Evolutionary conservation across 1,284 basidiomycete species (phyloP).

Genomic region (Microbotryomycetes sp.): DNA sequence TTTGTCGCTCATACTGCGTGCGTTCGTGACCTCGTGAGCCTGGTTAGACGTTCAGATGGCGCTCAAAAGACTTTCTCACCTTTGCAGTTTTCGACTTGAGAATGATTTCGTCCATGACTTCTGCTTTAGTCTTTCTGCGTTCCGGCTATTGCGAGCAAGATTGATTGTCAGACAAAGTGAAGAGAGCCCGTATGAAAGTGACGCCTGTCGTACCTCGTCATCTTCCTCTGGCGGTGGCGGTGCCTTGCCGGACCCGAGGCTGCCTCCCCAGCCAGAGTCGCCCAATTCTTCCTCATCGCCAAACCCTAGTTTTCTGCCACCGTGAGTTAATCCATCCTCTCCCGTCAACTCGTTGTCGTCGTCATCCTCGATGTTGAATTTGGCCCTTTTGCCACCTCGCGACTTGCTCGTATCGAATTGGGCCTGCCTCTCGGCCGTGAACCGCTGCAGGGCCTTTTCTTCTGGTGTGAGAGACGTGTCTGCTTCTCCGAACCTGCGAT

Average conservation of each 20-base stretch:
- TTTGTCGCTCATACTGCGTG: constrained; percentile 69
- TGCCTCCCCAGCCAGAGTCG: constrained; percentile 24
- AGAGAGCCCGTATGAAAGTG: not conserved
- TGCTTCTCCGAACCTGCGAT: constrained; percentile 93
- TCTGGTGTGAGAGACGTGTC: constrained; percentile 84
- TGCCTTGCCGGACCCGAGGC: constrained; percentile 47
- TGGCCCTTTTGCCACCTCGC: constrained; percentile 59
- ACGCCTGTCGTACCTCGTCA: constrained; percentile 42
- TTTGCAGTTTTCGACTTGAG: constrained; percentile 95
- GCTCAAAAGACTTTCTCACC: too few relatives aligned
- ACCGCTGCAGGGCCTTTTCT: constrained; percentile 95
- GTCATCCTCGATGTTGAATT: constrained; percentile 82
- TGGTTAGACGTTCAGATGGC: too few relatives aligned
- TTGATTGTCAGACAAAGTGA: too few relatives aligned
- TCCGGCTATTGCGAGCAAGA: constrained; percentile 36
- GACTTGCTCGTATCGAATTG: constrained; percentile 31
- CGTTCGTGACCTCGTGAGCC: too few relatives aligned
- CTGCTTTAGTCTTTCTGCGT: constrained; percentile 81
- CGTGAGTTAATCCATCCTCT: constrained; percentile 40
- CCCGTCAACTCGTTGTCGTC: constrained; percentile 63
- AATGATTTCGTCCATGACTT: constrained; percentile 97
- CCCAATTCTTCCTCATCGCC: constrained; percentile 38
- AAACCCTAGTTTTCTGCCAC: constrained; percentile 40
- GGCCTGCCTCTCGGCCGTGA: constrained; percentile 79
- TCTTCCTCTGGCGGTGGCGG: constrained; percentile 36